Conservation (phyloP, 495 filamentous ascomycete genomes). For the Penicillium soppii region DNA sequence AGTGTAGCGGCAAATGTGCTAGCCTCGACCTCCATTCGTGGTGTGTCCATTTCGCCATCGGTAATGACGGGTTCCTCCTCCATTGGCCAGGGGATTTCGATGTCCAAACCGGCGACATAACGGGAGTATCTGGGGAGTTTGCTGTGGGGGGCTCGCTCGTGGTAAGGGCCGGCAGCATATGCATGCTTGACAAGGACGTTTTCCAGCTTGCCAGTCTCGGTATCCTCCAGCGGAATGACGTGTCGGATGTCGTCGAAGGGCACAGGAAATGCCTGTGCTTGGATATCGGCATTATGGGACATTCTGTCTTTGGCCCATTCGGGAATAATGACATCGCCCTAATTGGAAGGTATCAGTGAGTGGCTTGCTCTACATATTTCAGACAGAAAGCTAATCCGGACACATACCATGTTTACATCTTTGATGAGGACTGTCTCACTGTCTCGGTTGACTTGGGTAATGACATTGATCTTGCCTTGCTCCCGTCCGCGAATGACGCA, state of each 20-base stretch:
- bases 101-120: conserved; percentile 45
- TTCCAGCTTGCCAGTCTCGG: conserved; percentile 55
- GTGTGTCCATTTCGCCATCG: conserved; percentile 66
- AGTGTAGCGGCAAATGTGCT: conserved; percentile 75
- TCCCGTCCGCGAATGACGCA: conserved; percentile 73
- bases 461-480: conserved; percentile 75
- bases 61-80: conserved; percentile 35
- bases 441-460: conserved; percentile 56
- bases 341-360: conserved; percentile 10
- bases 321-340: conserved; percentile 61
- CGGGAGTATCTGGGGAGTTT: conserved; percentile 40
- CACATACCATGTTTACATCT: conserved; percentile 66
- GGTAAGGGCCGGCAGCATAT: conserved; percentile 32
- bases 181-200: conserved; percentile 78
- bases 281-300: conserved; percentile 39
- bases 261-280: conserved; percentile 49
- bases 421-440: conserved; percentile 60
- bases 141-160: conserved; percentile 32
- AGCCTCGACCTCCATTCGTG: conserved; percentile 71
- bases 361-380: neutral
- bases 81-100: conserved; percentile 73
- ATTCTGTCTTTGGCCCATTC: conserved; percentile 48
- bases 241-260: conserved; percentile 71
- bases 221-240: conserved; percentile 71
- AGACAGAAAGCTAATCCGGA: neutral